These are phyloP conservation scores for Calophaca sinica DNA, from an alignment of 306 rosid species.

Conservation along the genomic window DNA sequence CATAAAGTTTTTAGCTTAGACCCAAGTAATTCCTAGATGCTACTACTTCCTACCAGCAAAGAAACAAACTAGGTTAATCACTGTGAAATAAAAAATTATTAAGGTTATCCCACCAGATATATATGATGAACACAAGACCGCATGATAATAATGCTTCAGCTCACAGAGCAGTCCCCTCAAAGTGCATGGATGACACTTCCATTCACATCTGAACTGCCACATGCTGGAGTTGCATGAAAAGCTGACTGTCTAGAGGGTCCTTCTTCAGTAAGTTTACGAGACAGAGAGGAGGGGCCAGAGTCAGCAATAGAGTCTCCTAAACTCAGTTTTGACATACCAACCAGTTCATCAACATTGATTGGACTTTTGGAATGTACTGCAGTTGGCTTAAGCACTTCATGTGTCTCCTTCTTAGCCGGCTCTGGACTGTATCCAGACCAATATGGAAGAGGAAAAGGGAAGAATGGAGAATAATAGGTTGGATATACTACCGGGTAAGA, in stretches of 20 bases:
- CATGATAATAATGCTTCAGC: constrained; percentile 45
- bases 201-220: constrained; percentile 66
- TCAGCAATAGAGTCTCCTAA: constrained; percentile 80
- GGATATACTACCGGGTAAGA: constrained; percentile 77
- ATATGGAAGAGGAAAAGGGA: constrained; percentile 74
- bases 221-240: constrained; percentile 83
- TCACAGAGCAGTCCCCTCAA: constrained; percentile 17
- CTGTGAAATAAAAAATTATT: constrained; percentile 51
- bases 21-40: constrained; percentile 56
- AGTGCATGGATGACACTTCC: neutral
- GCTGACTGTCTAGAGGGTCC: constrained; percentile 97
- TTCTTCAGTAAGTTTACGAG: constrained; percentile 77
- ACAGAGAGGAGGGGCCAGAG: constrained; percentile 75
- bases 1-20: constrained; percentile 42
- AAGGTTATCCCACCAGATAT: constrained; percentile 54
- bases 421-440: constrained; percentile 77
- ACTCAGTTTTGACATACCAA: constrained; percentile 95
- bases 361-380: constrained; percentile 89
- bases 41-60: constrained; percentile 62
- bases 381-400: constrained; percentile 91
- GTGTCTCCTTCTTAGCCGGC: constrained; percentile 66
- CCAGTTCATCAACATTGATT: constrained; percentile 88
- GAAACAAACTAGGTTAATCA: constrained; percentile 57
- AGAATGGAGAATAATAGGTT: constrained; percentile 73
- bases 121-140: constrained; percentile 56